Conservation (phyloP, 1,139 yeast species). For the Spathaspora sp. region DNA sequence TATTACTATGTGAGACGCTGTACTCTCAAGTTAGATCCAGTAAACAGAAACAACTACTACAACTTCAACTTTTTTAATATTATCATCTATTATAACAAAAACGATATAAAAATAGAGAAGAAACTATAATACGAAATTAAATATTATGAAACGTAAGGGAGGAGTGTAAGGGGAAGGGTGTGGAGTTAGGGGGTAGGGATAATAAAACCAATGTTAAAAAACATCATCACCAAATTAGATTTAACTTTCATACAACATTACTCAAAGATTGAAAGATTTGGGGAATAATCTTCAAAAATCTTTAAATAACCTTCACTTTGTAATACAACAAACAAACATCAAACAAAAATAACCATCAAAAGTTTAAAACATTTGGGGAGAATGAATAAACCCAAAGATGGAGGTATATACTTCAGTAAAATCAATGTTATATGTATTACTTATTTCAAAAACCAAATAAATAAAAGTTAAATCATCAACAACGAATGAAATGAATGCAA, state of each 20-base stretch:
- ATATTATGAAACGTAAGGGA: constrained; percentile 1
- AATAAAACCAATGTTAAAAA: constrained; percentile 5
- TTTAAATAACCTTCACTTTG: neutral
- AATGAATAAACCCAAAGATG: neutral
- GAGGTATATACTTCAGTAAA: neutral
- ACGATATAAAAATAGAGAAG: constrained; percentile 4
- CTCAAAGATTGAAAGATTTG: neutral
- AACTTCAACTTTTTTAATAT: constrained; percentile 5
- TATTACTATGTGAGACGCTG: too few relatives aligned
- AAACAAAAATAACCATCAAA: neutral
- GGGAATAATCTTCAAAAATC: neutral
- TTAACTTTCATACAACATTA: neutral
- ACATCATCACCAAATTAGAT: neutral
- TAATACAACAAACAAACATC: neutral
- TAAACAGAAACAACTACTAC: neutral
- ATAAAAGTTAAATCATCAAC: neutral
- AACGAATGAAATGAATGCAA: constrained; percentile 9
- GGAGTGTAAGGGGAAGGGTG: neutral
- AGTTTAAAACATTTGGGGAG: neutral
- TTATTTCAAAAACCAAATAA: neutral
- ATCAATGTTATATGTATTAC: neutral
- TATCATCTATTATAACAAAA: constrained; percentile 7
- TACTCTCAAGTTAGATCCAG: too few relatives aligned
- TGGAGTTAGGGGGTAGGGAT: constrained; percentile 2
- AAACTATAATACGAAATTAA: constrained; percentile 9